phyloP scores from a whole-genome alignment of 2,329 filamentous ascomycete species.

The Ophiostoma himal-ulmi region DNA sequence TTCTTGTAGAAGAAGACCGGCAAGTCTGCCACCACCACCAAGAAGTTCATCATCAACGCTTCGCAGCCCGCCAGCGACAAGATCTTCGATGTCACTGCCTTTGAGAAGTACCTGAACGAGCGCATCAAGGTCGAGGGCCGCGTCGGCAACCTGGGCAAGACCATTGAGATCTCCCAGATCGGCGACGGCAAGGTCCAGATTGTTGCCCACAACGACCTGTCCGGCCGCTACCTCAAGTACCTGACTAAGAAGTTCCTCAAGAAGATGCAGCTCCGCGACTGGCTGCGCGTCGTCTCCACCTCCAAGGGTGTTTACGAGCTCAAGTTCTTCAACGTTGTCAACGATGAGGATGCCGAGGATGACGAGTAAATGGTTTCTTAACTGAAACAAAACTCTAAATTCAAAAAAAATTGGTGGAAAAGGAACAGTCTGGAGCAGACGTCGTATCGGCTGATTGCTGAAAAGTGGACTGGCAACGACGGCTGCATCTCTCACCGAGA shows the following conservation, averaged over 20 bases:
- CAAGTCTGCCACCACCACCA: slow-evolving; percentile 68
- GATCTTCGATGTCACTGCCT: slow-evolving; percentile 98
- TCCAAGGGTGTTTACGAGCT: slow-evolving; percentile 98
- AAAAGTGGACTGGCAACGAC: slow-evolving; percentile 3
- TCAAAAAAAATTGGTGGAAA: slow-evolving; percentile 4
- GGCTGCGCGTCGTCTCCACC: slow-evolving; percentile 97
- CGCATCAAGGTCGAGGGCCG: slow-evolving; percentile 99
- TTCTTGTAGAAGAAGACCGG: slow-evolving; percentile 58
- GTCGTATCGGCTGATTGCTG: not conserved
- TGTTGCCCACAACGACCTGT: slow-evolving; percentile 95
- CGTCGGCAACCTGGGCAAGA: slow-evolving; percentile 95
- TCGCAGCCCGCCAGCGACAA: slow-evolving; percentile 97
- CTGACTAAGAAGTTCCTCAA: slow-evolving; percentile 99
- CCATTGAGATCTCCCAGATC: slow-evolving; percentile 80
- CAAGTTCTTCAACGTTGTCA: slow-evolving; percentile 99
- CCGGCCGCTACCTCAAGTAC: slow-evolving; percentile 99
- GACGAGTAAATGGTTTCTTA: slow-evolving; percentile 66
- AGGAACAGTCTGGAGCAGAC: not conserved
- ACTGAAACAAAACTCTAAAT: not conserved
- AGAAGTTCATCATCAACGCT: slow-evolving; percentile 99
- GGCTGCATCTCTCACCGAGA: not conserved
- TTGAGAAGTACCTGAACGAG: slow-evolving; percentile 99
- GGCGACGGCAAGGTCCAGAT: slow-evolving; percentile 98
- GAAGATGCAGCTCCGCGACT: slow-evolving; percentile 99
- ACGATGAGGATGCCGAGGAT: slow-evolving; percentile 95